Evolutionary conservation across 2,329 filamentous ascomycete genomes (phyloP), one percentile per base, ranked within the genome.

Genomic region (Pyrenochaeta sp.): DNA sequence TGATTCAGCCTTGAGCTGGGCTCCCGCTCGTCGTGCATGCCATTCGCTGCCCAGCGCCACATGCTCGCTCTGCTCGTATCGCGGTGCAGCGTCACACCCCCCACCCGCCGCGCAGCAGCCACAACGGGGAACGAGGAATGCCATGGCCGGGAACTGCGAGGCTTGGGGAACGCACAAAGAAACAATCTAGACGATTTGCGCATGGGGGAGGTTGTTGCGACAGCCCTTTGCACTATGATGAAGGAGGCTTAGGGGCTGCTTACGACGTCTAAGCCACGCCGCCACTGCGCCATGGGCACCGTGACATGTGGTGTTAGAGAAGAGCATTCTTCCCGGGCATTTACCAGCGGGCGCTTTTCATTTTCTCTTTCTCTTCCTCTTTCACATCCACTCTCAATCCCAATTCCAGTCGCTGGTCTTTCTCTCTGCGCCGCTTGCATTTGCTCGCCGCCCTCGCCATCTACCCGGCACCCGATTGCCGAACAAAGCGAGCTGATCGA

Each of bases 251-350:
- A 39, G 36, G n/a, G n/a, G 36, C 36, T 39, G 40, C 14, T 42
- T 48, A 49, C 51, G 47, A 33, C n/a, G 42, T 49, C 56, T 55
- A 45, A 55, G 56, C 56, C 56, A 51, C 47, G 36, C 41, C 45
- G 50, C 50, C 50, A 53, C 50, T 43, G 48, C 51, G 47, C 36
- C 36, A 39, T 39, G 18, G 21, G 36, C 35, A 17, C 27, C 51
- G 33, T 33, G 33, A 45, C 37, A 41, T 32, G 23, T 43, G n/a
- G 18, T 35, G 48, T 44, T 15, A n/a, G 30, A 54, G 15, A 43
- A 54, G 15, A 43, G 45, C 23, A 21, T 45, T 14, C 35, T 23
- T 30, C 31, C 31, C 44, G 43, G 33, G 12, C 27, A 30, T n/a
- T n/a, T 21, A 35, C 31, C 21, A 20, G 23, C 23, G 35, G 15